Conservation (phyloP, 257 asterid genomes). For the Solanum paucissectum region DNA sequence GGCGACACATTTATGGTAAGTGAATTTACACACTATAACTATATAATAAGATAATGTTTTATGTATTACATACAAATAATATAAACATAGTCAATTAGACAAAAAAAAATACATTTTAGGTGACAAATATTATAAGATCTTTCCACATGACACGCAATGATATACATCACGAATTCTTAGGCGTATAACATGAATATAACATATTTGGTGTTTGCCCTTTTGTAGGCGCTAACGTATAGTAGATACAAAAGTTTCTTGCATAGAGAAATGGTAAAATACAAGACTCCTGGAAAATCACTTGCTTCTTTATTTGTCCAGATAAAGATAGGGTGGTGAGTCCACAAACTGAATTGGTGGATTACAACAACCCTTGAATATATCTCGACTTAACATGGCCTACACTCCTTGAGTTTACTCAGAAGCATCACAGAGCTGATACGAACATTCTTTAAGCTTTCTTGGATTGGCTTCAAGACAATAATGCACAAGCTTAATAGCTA, state of each 20-base stretch:
- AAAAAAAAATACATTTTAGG: too few relatives aligned
- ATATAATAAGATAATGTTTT: background rate
- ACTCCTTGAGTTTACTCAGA: background rate
- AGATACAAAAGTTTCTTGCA: background rate
- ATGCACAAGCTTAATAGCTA: background rate
- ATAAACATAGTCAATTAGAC: too few relatives aligned
- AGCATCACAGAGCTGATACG: background rate
- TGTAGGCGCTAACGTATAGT: background rate
- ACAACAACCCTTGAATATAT: background rate
- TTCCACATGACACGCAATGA: too few relatives aligned
- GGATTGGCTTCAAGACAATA: background rate
- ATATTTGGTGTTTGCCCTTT: background rate
- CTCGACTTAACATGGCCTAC: background rate
- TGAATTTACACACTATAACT: background rate
- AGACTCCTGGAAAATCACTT: background rate
- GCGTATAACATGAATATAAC: background rate
- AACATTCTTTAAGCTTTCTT: background rate
- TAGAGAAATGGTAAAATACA: background rate
- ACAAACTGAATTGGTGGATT: background rate
- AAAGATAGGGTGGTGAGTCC: background rate
- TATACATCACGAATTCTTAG: too few relatives aligned
- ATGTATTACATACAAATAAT: too few relatives aligned
- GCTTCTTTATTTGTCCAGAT: background rate
- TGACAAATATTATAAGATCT: too few relatives aligned
- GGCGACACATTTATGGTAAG: background rate